Conservation (phyloP, 345 rosid species). For the Gossypium mustelinum region DNA sequence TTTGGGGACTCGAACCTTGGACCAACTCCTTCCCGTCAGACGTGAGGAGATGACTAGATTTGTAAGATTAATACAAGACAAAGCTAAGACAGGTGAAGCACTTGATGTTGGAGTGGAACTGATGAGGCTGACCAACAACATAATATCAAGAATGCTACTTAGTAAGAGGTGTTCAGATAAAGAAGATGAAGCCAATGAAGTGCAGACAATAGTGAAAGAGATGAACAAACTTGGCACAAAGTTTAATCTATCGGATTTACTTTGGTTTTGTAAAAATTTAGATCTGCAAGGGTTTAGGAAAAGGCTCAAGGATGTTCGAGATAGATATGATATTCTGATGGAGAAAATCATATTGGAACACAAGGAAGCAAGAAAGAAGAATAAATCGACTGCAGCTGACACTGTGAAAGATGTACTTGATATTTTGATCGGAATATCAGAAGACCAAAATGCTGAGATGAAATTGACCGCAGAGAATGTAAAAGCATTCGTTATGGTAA, state of each 20-base stretch:
- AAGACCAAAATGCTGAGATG: constrained; percentile 58
- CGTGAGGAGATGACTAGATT: constrained; percentile 41
- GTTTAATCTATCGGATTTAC: constrained; percentile 54
- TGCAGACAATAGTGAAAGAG: constrained; percentile 56
- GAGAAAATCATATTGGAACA: constrained; percentile 66
- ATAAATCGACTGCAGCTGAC: neutral
- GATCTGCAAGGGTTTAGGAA: constrained; percentile 61
- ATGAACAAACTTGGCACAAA: constrained; percentile 46
- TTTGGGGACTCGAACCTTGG: constrained; percentile 47
- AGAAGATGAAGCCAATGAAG: constrained; percentile 38
- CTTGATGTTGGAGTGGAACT: constrained; percentile 48
- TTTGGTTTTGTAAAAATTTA: constrained; percentile 60
- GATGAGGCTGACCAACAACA: constrained; percentile 52
- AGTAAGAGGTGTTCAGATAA: constrained; percentile 38
- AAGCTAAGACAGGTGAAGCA: constrained; percentile 35
- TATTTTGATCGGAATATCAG: constrained; percentile 55
- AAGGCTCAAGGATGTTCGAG: constrained; percentile 55
- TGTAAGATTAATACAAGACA: constrained; percentile 30
- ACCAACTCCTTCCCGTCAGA: constrained; percentile 41
- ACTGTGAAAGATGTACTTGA: constrained; percentile 49
- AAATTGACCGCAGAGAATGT: constrained; percentile 62
- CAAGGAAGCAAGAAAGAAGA: constrained; percentile 28
- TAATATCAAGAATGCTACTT: constrained; percentile 58
- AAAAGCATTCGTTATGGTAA: constrained; percentile 77
- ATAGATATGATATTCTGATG: constrained; percentile 54